Percentiles rank a stretch among this genome's conserved stretches.
Evolutionary conservation across 2,329 filamentous ascomycete species (phyloP).

Genomic region (Xylaria sp.): DNA sequence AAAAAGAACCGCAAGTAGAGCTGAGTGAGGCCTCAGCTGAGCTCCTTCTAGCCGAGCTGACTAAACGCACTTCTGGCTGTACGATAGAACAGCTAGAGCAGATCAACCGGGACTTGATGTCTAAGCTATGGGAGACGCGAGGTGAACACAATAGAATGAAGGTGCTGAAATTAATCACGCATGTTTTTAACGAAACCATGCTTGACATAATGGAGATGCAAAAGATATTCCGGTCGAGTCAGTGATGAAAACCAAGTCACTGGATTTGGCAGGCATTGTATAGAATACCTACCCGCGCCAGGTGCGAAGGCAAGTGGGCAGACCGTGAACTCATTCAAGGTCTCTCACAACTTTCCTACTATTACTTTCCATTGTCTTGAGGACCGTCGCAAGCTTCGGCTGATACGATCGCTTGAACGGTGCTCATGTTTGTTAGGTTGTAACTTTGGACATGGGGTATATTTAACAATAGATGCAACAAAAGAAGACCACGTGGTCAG

Average conservation of each 20-base stretch:
- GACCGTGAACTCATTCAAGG: not conserved
- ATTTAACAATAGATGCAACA: slow-evolving; percentile 21
- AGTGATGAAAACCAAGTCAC: slow-evolving; percentile 40
- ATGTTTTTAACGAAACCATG: slow-evolving; percentile 80
- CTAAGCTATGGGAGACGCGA: slow-evolving; percentile 82
- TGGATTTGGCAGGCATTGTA: not conserved
- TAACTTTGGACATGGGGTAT: slow-evolving; percentile 11
- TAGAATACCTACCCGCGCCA: not conserved
- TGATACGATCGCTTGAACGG: not conserved
- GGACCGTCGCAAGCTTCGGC: not conserved
- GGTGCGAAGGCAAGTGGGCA: slow-evolving; percentile 10
- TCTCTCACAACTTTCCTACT: slow-evolving; percentile 4
- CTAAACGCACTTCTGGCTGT: slow-evolving; percentile 76
- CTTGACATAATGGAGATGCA: slow-evolving; percentile 71
- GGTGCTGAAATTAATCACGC: slow-evolving; percentile 71
- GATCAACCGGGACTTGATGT: slow-evolving; percentile 90
- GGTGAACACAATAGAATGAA: slow-evolving; percentile 84
- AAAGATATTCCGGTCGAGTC: slow-evolving; percentile 57
- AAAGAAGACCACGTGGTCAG: slow-evolving; percentile 16
- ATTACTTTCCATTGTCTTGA: slow-evolving; percentile 11
- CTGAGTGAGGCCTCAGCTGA: slow-evolving; percentile 62
- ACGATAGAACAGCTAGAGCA: slow-evolving; percentile 96
- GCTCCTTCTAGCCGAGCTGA: slow-evolving; percentile 70
- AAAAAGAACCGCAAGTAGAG: slow-evolving; percentile 57
- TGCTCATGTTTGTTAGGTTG: not conserved